These are phyloP conservation scores for Neltuma alba DNA, from an alignment of 306 rosid species.

Conservation along the genomic window DNA sequence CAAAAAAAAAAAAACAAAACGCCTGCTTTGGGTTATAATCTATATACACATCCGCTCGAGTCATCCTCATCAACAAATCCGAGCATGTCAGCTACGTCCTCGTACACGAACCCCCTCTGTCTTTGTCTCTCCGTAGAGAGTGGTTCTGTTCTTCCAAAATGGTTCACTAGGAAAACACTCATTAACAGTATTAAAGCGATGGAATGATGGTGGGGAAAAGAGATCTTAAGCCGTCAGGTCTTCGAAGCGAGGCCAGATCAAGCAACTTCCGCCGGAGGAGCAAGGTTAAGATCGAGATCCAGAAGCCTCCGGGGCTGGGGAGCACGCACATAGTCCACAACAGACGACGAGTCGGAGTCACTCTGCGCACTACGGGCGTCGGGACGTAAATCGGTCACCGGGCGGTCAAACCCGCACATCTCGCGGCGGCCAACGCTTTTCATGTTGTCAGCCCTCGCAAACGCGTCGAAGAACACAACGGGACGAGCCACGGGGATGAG, in stretches of 20 bases:
- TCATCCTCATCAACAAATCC: conserved; percentile 27
- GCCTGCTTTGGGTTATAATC: conserved; percentile 22
- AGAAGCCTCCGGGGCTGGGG: conserved; percentile 35
- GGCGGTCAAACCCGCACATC: conserved; percentile 40
- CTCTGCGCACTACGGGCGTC: conserved; percentile 31
- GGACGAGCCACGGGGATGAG: conserved; percentile 49
- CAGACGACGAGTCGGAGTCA: conserved; percentile 61
- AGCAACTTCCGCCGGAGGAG: conserved; percentile 67
- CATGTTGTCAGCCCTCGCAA: conserved; percentile 42
- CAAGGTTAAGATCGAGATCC: conserved; percentile 75
- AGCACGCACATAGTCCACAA: conserved; percentile 49
- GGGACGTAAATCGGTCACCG: conserved; percentile 24
- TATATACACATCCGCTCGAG: conserved; percentile 42
- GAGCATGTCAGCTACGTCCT: conserved; percentile 36
- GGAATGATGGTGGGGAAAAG: not conserved
- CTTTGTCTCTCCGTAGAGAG: conserved; percentile 18
- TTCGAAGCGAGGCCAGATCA: conserved; percentile 38
- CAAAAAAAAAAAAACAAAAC: conserved; percentile 12
- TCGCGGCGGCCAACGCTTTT: conserved; percentile 38
- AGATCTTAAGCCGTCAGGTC: not conserved
- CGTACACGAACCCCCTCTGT: conserved; percentile 17
- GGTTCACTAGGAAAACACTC: conserved; percentile 2
- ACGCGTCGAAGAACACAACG: conserved; percentile 54
- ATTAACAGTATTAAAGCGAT: not conserved
- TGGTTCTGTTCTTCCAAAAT: conserved; percentile 23